Base-by-base conservation (phyloP, 257 asterid genomes). In the Cinchona pubescens region DNA sequence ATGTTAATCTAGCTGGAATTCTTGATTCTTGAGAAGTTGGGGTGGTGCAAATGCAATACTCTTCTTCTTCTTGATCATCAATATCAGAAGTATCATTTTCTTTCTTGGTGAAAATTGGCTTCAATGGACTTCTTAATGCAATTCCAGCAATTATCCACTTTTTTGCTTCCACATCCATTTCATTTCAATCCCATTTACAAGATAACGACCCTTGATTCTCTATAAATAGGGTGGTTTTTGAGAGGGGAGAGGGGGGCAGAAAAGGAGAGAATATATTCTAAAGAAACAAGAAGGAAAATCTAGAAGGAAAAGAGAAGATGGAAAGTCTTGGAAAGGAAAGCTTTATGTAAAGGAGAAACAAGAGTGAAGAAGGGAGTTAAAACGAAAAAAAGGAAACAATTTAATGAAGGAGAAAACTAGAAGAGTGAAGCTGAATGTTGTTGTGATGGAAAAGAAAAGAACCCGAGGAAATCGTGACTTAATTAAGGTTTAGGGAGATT, bases 1-100 rank as follows among this genome's bases (percentile, higher is more conserved):
- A 86, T 21, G 67, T 64, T 32, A 70, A 42, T 70, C 35, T 80
- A 15, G 49, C 63, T 14, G 84, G 67, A 25, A 78, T 80, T 79
- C 73, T 84, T 38, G 88, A 78, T 35, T 72, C 85, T 34, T 77
- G 86, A 19, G 86, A 82, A 14, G 80, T 84, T 48, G 90, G 90
- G 25, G 90, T 86, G 15, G 76, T 80, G 16, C 75, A 81, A 61
- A 74, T 80, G 16, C 75, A 81, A 61, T 27, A 61, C 15, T 77
- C 79, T 37, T 80, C 78, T 46, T 55, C 77, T 5, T 55, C 77
- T 5, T 61, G 66, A 14, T 64, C 72, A 0, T 81, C 79, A 11
- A 69, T 86, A n/a, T n/a, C n/a, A n/a, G n/a, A n/a, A n/a, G n/a
- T n/a, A 15, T 59, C 87, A 11, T 51, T 55, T 5, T 69, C 27